Base-by-base conservation (phyloP, 2,329 filamentous ascomycete genomes). In the Sporothrix curviconia region DNA sequence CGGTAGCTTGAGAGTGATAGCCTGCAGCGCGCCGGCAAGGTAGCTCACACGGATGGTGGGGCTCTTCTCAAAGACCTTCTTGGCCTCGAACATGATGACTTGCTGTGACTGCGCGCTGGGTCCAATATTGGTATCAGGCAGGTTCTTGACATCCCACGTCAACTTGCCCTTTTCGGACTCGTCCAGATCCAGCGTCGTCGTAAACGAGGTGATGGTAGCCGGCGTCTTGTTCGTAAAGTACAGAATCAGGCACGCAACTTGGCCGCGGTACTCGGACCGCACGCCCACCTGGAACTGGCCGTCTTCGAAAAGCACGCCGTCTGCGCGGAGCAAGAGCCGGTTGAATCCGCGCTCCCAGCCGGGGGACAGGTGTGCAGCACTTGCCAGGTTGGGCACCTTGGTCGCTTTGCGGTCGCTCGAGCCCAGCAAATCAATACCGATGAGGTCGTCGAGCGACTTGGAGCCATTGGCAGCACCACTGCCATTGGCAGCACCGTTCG, bases 161-260 rank as follows among this genome's bases (percentile, higher is more conserved):
- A 99, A 72, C 39, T 82, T 84, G 32, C 71, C 71, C 70, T 83
- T 85, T 60, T 86, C 84, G 56, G 72, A 74, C 56, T 81, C 78
- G 56, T 91, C 86, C 62, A 95, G 85, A 69, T 97, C 92, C 49
- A 97, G 76, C 0, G 92, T 95, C 1, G 94, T 97, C 0, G 94
- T 97, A 69, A 99, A 95, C 0, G 92, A 96, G 55, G 85, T 88
- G 66, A 99, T 87, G 0, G 87, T 75, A 37, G 88, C 86, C 0
- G 90, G 85, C 1, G 90, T 91, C 74, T 96, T 96, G 78, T 99
- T 99, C 60, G 86, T 89, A 70, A 97, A 96, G 72, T 97, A 99
- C 53, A 96, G 76, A 66, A 99, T 97, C 61, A 99, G 77, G 66
- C 94, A 96, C 42, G 94, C 94, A 76, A 96, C 87, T 68, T 96